A percentile compares a stretch with the other conserved stretches of the same genome.
Conservation (phyloP, 371 early-diverging fungal species). For the Lichtheimia ramosa region DNA sequence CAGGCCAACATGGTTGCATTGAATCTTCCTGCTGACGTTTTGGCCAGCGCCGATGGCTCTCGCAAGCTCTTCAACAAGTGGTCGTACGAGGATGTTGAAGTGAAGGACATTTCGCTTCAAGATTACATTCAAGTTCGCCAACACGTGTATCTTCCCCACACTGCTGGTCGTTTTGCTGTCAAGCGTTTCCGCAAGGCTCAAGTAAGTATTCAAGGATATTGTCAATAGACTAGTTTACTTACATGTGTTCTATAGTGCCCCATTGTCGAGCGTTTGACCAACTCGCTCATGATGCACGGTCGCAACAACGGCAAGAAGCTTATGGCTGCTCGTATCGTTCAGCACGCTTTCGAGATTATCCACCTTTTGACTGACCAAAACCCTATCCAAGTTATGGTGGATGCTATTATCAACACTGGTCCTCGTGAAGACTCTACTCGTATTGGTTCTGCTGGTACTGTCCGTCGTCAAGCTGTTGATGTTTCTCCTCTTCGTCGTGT, state of each 20-base stretch:
- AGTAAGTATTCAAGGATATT: no score
- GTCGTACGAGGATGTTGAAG: conserved; percentile 94
- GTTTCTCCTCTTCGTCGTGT: conserved; percentile 99
- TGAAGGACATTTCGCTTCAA: conserved; percentile 93
- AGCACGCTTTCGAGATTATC: conserved; percentile 99
- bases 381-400: conserved; percentile 99
- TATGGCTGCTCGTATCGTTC: conserved; percentile 98
- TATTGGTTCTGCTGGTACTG: conserved; percentile 99
- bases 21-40: conserved; percentile 66
- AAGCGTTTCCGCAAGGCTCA: conserved; percentile 99
- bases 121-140: conserved; percentile 95
- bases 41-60: conserved; percentile 61
- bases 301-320: conserved; percentile 99
- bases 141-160: conserved; percentile 97
- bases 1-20: conserved; percentile 59
- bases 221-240: no score
- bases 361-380: conserved; percentile 98
- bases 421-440: conserved; percentile 99
- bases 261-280: conserved; percentile 99
- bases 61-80: conserved; percentile 92
- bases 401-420: conserved; percentile 99
- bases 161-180: conserved; percentile 97
- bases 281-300: conserved; percentile 99
- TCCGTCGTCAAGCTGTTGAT: conserved; percentile 99
- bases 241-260: no score